Base-by-base conservation (phyloP, 1,284 basidiomycete genomes). In the Puccinia coronata region DNA sequence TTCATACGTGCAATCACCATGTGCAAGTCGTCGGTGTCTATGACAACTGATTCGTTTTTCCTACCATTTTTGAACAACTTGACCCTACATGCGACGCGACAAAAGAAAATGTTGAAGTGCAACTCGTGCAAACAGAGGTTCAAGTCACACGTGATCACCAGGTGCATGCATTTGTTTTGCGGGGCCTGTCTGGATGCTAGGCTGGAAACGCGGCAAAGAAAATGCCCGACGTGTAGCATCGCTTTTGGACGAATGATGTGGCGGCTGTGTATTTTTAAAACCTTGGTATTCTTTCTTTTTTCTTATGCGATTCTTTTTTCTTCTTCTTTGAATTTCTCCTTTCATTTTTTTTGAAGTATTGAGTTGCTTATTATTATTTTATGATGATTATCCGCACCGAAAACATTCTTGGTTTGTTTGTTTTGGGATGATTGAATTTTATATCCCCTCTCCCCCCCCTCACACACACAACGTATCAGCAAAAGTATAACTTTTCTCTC, bases 211-310 rank as follows among this genome's bases (percentile, higher is more conserved):
- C 91, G 96, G 82, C 96, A 98, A 86, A 92, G 96, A 69, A 98
- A 98, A 87, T 99, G 96, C 87, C 96, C 96, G 23, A 92, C 92
- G 28, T 98, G 96, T 86, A 92, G 92, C 83, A 85, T 93, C 53
- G 88, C 90, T 0, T 99, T 99, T 87, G 92, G 92, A 91, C 92
- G 84, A 92, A 92, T 82, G 96, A 99, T 83, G 93, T 95, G 31
- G 91, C 94, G 86, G 89, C 90, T 71, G 87, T 98, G 75, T 98
- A 91, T 86, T 93, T 84, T 78, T 84, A 82, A 80, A n/a, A n/a
- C n/a, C n/a, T n/a, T n/a, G n/a, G n/a, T n/a, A n/a, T n/a, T n/a
- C n/a, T n/a, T n/a, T n/a, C n/a, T n/a, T n/a, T n/a, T n/a, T n/a
- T n/a, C n/a, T n/a, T n/a, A n/a, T n/a, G 6, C 25, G 3, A 28